phyloP scores from a whole-genome alignment of 805 yeast genomes.

The Metschnikowia kunwiensis region DNA sequence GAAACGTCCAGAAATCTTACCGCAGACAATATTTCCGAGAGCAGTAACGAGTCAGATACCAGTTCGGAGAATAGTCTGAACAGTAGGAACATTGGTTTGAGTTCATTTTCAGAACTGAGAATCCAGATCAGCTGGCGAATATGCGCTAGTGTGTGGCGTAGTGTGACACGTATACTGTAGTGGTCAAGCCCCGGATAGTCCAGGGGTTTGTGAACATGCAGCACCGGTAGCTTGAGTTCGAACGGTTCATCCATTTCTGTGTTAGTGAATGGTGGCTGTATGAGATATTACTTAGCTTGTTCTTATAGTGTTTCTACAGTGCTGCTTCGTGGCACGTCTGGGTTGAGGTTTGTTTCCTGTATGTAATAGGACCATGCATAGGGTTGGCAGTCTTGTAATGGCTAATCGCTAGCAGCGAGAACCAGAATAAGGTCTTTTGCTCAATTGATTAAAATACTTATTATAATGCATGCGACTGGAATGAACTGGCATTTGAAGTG shows the following conservation, averaged over 20 bases:
- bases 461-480: no score
- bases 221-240: conserved; percentile 7
- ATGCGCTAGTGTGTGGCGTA: conserved; percentile 24
- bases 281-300: neutral
- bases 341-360: no score
- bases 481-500: no score
- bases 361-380: no score
- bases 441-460: no score
- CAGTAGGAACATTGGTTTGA: conserved; percentile 27
- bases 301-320: neutral
- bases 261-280: neutral
- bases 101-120: conserved; percentile 20
- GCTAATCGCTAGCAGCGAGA: no score
- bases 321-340: no score
- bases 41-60: conserved; percentile 12
- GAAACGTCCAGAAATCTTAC: conserved; percentile 3
- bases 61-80: conserved; percentile 14
- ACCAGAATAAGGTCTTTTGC: no score
- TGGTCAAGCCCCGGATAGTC: neutral
- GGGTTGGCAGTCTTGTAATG: no score
- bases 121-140: conserved; percentile 30
- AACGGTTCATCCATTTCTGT: conserved; percentile 14
- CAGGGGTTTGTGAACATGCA: conserved; percentile 3
- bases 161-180: conserved; percentile 20
- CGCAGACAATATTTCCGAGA: conserved; percentile 15